Base-by-base conservation (phyloP, 495 filamentous ascomycete genomes). In the Tuber aestivum region DNA sequence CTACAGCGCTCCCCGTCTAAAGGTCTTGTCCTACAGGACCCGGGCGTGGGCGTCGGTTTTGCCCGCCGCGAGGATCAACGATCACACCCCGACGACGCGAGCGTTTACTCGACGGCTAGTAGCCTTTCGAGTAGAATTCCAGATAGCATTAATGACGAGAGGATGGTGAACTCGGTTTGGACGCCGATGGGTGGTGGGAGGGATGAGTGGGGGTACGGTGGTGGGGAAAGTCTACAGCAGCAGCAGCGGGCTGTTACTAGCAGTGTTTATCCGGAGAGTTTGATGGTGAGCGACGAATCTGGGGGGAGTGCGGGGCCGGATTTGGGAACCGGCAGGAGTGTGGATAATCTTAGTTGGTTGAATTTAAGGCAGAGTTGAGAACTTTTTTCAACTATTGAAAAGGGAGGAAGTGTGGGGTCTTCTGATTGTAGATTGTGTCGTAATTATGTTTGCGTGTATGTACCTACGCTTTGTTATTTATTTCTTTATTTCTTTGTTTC, bases 301-400 rank as follows among this genome's bases (percentile, higher is more conserved):
- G 41, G 72, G 37, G 73, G 74, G 40, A 68, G 72, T 18, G 68
- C 74, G 12, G 77, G 77, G 44, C 72, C 75, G 23, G 50, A 72
- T 41, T 45, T 79, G 38, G 72, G 38, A 27, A 16, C 42, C 10
- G 76, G 78, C 9, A 61, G 74, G 38, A 72, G 72, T 10, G 74
- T 79, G 42, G 80, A 82, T 68, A 82, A 77, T 72, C 73, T 82
- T 42, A 82, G 80, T 56, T 82, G 80, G 80, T 42, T 82, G 73
- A 82, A 82, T 70, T 69, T 82, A 45, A 73, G 73, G 37, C 76
- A 75, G 73, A 79, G 71, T 21, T 45, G 42, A 32, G 35, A 14
- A 70, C 50, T 70, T 61, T 61, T 56, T 50, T 41, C 48, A 72
- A 18, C 41, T 76, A 38, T 38, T 23, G 61, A 61, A 27, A 42